These are phyloP conservation scores for Microcyclospora tardicrescens DNA, from an alignment of 2,329 filamentous ascomycete genomes.

Conservation along the genomic window DNA sequence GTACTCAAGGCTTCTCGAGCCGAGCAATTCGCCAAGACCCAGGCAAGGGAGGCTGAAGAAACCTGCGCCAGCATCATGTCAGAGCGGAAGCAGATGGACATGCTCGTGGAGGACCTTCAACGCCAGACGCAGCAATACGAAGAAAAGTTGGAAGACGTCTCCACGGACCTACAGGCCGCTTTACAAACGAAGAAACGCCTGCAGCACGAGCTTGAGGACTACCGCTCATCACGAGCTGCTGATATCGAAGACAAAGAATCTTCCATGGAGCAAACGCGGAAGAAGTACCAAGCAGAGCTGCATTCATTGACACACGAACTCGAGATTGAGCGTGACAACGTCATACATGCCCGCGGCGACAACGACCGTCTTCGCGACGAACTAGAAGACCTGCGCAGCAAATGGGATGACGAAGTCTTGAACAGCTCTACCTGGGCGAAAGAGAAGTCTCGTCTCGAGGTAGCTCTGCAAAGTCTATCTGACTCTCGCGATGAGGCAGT, in stretches of 20 bases:
- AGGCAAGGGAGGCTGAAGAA: constrained; percentile 83
- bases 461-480: constrained; percentile 75
- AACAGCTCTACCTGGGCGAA: constrained; percentile 98
- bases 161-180: constrained; percentile 74
- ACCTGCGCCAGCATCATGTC: constrained; percentile 82
- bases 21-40: constrained; percentile 84
- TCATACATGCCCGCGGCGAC: constrained; percentile 70
- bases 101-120: constrained; percentile 76
- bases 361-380: constrained; percentile 86
- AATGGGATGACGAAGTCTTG: constrained; percentile 96
- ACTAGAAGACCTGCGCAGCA: constrained; percentile 82
- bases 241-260: constrained; percentile 95
- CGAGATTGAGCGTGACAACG: constrained; percentile 82
- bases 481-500: constrained; percentile 90
- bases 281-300: constrained; percentile 94
- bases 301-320: constrained; percentile 81
- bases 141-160: constrained; percentile 80
- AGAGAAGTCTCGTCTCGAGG: constrained; percentile 84
- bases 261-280: constrained; percentile 89
- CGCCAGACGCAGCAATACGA: constrained; percentile 80
- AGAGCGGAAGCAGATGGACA: constrained; percentile 82
- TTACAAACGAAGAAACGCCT: constrained; percentile 84
- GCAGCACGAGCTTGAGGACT: constrained; percentile 95
- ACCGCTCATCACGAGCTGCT: constrained; percentile 84
- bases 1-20: constrained; percentile 84